Percentiles rank a stretch among this genome's conserved stretches.
Conservation (phyloP, 2,329 filamentous ascomycete species). For the Stagonosporopsis tanaceti region DNA sequence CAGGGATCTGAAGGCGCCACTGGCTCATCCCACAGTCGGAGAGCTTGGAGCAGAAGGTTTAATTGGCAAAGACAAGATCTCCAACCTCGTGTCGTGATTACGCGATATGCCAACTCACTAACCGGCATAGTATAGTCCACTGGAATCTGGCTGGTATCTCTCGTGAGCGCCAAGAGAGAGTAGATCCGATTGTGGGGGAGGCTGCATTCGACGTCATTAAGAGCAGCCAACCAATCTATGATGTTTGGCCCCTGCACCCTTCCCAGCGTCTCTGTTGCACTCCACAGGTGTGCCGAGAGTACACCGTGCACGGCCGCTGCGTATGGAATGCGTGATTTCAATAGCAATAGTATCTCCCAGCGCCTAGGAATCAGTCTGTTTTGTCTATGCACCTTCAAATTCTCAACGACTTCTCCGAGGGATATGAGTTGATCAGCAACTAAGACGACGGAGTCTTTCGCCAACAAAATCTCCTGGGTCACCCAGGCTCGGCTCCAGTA, state of each 20-base stretch:
- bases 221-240: too few relatives aligned
- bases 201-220: too few relatives aligned
- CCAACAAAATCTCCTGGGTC: background rate
- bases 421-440: background rate
- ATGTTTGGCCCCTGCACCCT: too few relatives aligned
- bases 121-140: background rate
- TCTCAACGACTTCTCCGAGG: background rate
- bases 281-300: too few relatives aligned
- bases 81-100: background rate
- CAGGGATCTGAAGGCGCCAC: background rate
- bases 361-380: too few relatives aligned
- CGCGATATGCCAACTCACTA: background rate
- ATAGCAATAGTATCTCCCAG: too few relatives aligned
- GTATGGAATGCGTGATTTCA: too few relatives aligned
- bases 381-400: background rate
- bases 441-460: background rate
- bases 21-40: background rate
- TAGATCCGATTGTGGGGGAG: background rate
- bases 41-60: background rate
- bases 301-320: too few relatives aligned
- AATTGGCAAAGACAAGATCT: background rate
- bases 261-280: too few relatives aligned
- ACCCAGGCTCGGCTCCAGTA: background rate
- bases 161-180: background rate
- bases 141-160: background rate